These are phyloP conservation scores for Xylaria intraflava DNA, from an alignment of 495 filamentous ascomycete species.

Conservation along the genomic window DNA sequence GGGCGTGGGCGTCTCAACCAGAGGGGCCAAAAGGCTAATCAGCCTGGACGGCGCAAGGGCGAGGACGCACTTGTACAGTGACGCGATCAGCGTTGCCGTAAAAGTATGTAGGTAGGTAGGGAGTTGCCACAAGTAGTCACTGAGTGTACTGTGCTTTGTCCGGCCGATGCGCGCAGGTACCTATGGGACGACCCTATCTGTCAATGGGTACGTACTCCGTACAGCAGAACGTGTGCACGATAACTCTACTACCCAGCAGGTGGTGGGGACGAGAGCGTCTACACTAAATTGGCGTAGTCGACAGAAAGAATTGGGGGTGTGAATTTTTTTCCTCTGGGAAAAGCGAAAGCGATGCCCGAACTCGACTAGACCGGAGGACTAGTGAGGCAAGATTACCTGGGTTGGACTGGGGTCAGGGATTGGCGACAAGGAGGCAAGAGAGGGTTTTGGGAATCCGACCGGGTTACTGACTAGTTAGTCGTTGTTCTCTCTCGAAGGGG, in stretches of 20 bases:
- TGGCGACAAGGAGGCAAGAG: conserved; percentile 12
- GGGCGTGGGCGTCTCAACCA: not conserved
- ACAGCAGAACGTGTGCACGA: conserved; percentile 2
- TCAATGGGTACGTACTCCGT: conserved; percentile 3
- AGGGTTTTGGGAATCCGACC: conserved; percentile 4
- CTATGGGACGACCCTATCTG: conserved; percentile 3
- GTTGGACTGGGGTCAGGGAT: conserved; percentile 7
- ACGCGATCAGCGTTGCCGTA: conserved; percentile 2
- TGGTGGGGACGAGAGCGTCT: conserved; percentile 5
- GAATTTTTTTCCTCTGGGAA: conserved; percentile 8
- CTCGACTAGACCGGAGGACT: conserved; percentile 7
- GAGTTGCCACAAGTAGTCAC: conserved; percentile 4
- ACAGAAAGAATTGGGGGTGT: conserved; percentile 2
- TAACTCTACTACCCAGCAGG: conserved; percentile 8
- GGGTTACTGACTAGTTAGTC: conserved; percentile 13
- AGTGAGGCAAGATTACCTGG: conserved; percentile 11
- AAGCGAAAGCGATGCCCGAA: conserved; percentile 7
- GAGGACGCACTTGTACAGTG: not conserved
- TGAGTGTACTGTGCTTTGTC: conserved; percentile 2
- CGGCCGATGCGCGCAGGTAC: conserved; percentile 1
- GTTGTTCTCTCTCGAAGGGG: conserved; percentile 1
- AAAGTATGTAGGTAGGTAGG: not conserved
- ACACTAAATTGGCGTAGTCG: conserved; percentile 15
- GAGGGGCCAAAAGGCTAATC: not conserved
- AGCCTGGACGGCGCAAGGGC: not conserved